Conservation (phyloP, 768 basidiomycete species). For the Mycena polygramma region DNA sequence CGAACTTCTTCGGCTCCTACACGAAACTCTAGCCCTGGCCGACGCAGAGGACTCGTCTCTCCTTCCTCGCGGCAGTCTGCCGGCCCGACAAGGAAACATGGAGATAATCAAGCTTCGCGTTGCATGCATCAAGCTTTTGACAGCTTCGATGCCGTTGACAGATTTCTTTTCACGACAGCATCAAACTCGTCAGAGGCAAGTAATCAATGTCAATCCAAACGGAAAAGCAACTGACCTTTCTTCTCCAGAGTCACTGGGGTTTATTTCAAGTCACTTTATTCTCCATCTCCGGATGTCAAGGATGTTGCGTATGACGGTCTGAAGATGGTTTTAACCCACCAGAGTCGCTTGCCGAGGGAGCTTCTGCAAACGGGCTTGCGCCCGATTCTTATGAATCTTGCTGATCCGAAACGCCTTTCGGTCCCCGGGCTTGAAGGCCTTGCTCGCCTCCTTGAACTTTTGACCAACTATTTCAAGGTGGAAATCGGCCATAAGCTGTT, state of each 20-base stretch:
- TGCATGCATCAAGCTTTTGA: conserved; percentile 92
- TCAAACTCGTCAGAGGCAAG: conserved; percentile 88
- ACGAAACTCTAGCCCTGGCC: conserved; percentile 94
- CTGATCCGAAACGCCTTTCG: conserved; percentile 94
- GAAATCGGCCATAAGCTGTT: conserved; percentile 98
- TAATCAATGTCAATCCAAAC: conserved; percentile 27
- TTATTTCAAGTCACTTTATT: conserved; percentile 99
- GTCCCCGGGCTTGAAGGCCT: conserved; percentile 94
- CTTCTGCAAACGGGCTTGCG: conserved; percentile 94
- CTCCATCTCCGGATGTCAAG: conserved; percentile 90
- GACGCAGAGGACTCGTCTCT: conserved; percentile 95
- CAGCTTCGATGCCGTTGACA: conserved; percentile 94
- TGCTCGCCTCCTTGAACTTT: conserved; percentile 90
- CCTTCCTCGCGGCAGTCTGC: conserved; percentile 72
- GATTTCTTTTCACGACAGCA: conserved; percentile 92
- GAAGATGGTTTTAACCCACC: conserved; percentile 88
- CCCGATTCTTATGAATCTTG: conserved; percentile 97
- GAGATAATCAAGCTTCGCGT: conserved; percentile 93
- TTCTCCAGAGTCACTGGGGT: conserved; percentile 86
- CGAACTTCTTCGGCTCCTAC: conserved; percentile 89
- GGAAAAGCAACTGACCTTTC: not conserved
- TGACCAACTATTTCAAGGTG: conserved; percentile 99
- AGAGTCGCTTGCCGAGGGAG: conserved; percentile 94
- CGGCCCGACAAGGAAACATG: conserved; percentile 76
- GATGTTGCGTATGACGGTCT: conserved; percentile 96